Evolutionary conservation across 2,329 filamentous ascomycete genomes (phyloP).

Genomic region (Escovopsis sp.): DNA sequence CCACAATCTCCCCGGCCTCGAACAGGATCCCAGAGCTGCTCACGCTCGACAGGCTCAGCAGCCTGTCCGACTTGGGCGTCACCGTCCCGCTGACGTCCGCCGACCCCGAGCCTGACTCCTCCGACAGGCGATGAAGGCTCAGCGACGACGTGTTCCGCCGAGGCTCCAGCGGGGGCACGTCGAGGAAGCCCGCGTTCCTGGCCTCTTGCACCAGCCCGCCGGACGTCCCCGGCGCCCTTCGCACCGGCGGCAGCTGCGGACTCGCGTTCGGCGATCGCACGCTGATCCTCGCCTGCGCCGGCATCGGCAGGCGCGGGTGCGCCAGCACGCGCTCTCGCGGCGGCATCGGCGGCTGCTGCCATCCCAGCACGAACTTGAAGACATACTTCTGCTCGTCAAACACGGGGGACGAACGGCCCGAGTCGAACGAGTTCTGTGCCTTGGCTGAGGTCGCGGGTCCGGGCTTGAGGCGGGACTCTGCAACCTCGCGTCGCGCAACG

Average conservation of each 20-base stretch:
- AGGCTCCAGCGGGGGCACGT: slow-evolving; percentile 17
- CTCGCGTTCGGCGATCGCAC: slow-evolving; percentile 24
- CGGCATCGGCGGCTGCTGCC: slow-evolving; percentile 40
- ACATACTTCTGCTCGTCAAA: slow-evolving; percentile 44
- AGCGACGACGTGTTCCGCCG: slow-evolving; percentile 10
- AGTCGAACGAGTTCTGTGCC: slow-evolving; percentile 24
- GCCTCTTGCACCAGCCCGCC: slow-evolving; percentile 35
- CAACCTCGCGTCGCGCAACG: slow-evolving; percentile 33
- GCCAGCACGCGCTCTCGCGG: slow-evolving; percentile 48
- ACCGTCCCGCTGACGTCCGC: not conserved
- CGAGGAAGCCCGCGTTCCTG: slow-evolving; percentile 30
- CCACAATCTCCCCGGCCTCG: slow-evolving; percentile 1
- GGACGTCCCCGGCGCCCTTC: slow-evolving; percentile 32
- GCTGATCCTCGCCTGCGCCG: slow-evolving; percentile 51
- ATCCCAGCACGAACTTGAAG: slow-evolving; percentile 64
- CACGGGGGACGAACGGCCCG: slow-evolving; percentile 39
- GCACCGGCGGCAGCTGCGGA: slow-evolving; percentile 25
- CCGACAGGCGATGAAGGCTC: not conserved
- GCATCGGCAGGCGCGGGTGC: slow-evolving; percentile 53
- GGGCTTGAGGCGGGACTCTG: slow-evolving; percentile 25
- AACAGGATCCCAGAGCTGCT: not conserved
- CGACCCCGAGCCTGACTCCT: not conserved
- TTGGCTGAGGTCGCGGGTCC: slow-evolving; percentile 23
- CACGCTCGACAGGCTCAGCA: not conserved
- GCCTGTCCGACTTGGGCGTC: not conserved